A percentile compares a stretch with the other conserved stretches of the same genome.
Evolutionary conservation across 495 filamentous ascomycete species (phyloP).

Genomic region (Letharia columbiana): DNA sequence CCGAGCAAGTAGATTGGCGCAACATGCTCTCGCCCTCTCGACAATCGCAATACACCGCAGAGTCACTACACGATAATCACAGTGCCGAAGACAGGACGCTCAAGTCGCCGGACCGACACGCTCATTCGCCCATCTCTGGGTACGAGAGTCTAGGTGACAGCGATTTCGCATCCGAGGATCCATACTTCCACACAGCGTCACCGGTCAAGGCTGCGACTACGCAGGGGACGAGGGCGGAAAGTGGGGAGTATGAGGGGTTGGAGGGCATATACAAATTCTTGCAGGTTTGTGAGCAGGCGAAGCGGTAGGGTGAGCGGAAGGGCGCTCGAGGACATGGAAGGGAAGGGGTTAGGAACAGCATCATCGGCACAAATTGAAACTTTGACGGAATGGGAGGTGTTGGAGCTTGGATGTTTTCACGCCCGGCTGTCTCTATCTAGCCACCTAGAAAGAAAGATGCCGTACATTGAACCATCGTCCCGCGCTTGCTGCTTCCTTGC

Average conservation of each 20-base stretch:
- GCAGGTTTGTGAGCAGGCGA: slow-evolving; percentile 69
- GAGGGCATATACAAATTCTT: slow-evolving; percentile 84
- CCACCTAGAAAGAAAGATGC: too few relatives aligned
- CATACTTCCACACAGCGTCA: slow-evolving; percentile 23
- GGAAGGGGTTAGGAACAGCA: background rate
- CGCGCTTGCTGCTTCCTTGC: background rate
- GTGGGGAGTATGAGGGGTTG: slow-evolving; percentile 60
- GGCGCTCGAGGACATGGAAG: background rate
- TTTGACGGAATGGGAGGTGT: background rate
- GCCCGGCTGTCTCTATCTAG: background rate
- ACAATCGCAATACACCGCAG: background rate
- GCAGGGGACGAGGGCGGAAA: slow-evolving; percentile 38
- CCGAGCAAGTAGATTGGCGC: slow-evolving; percentile 43
- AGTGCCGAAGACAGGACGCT: slow-evolving; percentile 19
- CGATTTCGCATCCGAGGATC: slow-evolving; percentile 34
- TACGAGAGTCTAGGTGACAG: slow-evolving; percentile 32
- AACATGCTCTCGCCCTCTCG: slow-evolving; percentile 46
- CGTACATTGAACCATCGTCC: background rate
- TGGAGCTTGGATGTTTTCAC: background rate
- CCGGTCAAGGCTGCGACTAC: background rate
- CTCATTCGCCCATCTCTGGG: slow-evolving; percentile 19
- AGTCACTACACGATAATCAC: slow-evolving; percentile 25
- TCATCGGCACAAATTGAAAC: slow-evolving; percentile 3
- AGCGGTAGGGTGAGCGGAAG: slow-evolving; percentile 23
- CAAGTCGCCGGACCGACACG: slow-evolving; percentile 7